Evolutionary conservation across 1,139 yeast genomes (phyloP), one percentile per base, ranked within the genome.

Genomic region (Eremothecium gossypii): DNA sequence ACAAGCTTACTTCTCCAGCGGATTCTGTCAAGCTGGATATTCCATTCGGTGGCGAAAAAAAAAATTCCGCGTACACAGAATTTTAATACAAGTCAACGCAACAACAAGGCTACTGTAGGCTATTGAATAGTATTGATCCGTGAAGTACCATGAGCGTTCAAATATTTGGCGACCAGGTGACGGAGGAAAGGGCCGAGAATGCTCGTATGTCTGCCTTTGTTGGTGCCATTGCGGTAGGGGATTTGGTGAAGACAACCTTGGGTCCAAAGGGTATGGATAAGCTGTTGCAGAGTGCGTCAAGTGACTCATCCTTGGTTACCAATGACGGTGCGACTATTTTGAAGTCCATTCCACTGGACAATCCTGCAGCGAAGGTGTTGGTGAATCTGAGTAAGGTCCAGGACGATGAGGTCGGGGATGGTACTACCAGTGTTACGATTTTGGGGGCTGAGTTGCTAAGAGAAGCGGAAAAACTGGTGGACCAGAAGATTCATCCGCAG

Each of bases 251-350:
- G 65, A 79, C 96, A 29, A 93, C 98, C 2, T 70, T 91, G 52
- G 98, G 98, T 8, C 98, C 98, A 50, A 91, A 91, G 64, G 98
- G 98, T 48, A 91, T 91, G 97, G 98, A 91, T 66, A 91, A 91
- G 63, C 71, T 91, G 51, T 70, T 91, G 49, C 96, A 87, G 60
- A 82, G 95, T 51, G 83, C 96, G 11, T 75, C 91, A 4, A 78
- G 91, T 42, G 80, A 83, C 41, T 73, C 72, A 46, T 73, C 94
- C 6, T 61, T 89, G 58, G 91, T 91, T 36, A 93, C 99, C 39
- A 91, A 91, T 63, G 99, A 91, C 66, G 99, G 99, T 48, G 99
- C 99, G 40, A 91, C 99, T 6, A 91, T 91, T 51, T 71, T 91
- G 53, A 89, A 91, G 59, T 75, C 95, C 1, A 91, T 91, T 55